Evolutionary conservation across 2,329 filamentous ascomycete genomes (phyloP).

Genomic region (Hyphodiscus sp.): DNA sequence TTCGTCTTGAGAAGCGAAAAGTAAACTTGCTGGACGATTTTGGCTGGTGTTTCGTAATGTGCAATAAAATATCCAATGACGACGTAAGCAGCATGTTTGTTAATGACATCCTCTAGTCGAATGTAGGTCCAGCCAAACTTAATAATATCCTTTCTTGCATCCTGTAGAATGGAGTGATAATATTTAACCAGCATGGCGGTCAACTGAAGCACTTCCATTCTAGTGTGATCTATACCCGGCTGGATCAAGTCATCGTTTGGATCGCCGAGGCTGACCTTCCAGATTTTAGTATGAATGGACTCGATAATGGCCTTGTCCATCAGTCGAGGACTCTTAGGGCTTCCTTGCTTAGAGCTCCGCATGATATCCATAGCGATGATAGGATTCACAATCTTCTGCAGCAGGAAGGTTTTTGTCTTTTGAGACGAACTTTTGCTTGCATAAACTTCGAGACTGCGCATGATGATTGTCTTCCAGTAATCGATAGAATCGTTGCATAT

Average conservation of each 20-base stretch:
- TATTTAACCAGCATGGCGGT: constrained; percentile 96
- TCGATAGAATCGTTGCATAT: constrained; percentile 80
- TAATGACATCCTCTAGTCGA: constrained; percentile 95
- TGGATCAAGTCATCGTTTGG: constrained; percentile 76
- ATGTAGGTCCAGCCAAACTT: constrained; percentile 99
- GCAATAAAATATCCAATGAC: constrained; percentile 97
- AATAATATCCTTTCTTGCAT: constrained; percentile 94
- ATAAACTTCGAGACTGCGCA: constrained; percentile 84
- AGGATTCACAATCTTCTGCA: constrained; percentile 90
- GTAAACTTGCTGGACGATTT: constrained; percentile 95
- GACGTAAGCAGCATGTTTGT: constrained; percentile 97
- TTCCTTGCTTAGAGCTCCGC: constrained; percentile 62
- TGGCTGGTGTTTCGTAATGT: constrained; percentile 90
- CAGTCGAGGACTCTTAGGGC: constrained; percentile 57
- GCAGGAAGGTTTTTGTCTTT: constrained; percentile 85
- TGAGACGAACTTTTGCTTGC: constrained; percentile 72
- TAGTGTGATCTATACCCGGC: constrained; percentile 85
- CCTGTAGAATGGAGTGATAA: constrained; percentile 78
- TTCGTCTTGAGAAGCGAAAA: constrained; percentile 85
- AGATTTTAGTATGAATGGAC: constrained; percentile 84
- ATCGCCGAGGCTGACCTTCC: constrained; percentile 83
- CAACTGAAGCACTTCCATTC: constrained; percentile 92
- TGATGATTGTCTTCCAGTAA: constrained; percentile 74
- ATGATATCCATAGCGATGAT: constrained; percentile 96
- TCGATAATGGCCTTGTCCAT: constrained; percentile 86